Conservation (phyloP, 1,284 basidiomycete genomes). For the Ustilago nuda region DNA sequence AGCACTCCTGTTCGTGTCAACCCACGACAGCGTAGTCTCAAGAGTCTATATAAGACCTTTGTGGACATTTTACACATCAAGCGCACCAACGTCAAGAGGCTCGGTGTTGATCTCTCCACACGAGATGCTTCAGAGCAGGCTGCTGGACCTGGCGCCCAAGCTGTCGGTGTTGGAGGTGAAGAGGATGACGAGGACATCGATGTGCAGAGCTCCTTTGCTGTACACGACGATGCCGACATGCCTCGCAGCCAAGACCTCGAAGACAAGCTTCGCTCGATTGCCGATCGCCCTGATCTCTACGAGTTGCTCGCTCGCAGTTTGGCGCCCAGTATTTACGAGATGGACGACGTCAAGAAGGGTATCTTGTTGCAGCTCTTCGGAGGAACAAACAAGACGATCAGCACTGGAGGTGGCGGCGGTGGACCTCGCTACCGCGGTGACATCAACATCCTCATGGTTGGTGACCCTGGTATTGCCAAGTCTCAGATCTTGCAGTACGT, state of each 20-base stretch:
- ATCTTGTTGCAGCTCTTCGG: constrained; percentile 95
- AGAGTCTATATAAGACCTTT: constrained; percentile 96
- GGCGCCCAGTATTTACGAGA: constrained; percentile 95
- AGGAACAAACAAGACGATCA: constrained; percentile 95
- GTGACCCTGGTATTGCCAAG: constrained; percentile 98
- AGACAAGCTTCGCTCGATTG: constrained; percentile 77
- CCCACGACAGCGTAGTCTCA: constrained; percentile 88
- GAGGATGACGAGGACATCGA: constrained; percentile 71
- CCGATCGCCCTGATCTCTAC: constrained; percentile 84
- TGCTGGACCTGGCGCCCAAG: constrained; percentile 72
- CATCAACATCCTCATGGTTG: constrained; percentile 96
- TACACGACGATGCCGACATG: constrained; percentile 30
- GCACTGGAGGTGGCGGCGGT: constrained; percentile 89
- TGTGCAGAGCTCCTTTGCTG: constrained; percentile 30
- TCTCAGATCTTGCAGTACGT: constrained; percentile 91
- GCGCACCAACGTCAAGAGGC: constrained; percentile 77
- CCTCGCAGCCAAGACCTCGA: constrained; percentile 71
- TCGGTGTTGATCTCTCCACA: constrained; percentile 85
- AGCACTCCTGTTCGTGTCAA: constrained; percentile 93
- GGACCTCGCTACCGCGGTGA: constrained; percentile 96
- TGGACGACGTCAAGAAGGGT: constrained; percentile 99
- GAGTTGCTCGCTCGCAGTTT: constrained; percentile 85
- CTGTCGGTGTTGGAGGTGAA: constrained; percentile 85
- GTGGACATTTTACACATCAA: constrained; percentile 93
- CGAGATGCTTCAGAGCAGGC: constrained; percentile 71